Conservation (phyloP, 2,329 filamentous ascomycete genomes). For the Diplodia intermedia region DNA sequence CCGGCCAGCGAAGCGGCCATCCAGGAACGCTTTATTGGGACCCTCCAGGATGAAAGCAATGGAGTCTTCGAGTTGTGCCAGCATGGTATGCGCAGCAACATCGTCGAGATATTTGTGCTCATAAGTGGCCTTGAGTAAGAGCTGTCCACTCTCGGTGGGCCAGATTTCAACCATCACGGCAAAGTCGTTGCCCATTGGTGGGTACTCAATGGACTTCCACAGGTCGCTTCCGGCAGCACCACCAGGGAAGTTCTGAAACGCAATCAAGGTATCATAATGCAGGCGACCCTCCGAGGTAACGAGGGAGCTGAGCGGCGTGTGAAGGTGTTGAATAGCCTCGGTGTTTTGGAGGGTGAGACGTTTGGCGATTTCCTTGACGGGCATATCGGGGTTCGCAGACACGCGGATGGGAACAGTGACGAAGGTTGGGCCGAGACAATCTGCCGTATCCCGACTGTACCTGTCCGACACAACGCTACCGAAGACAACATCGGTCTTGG, state of each 20-base stretch:
- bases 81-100: conserved; percentile 26
- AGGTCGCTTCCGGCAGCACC: conserved; percentile 6
- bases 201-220: conserved; percentile 34
- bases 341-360: conserved; percentile 29
- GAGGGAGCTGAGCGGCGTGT: conserved; percentile 29
- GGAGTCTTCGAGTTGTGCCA: conserved; percentile 27
- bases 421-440: conserved; percentile 30
- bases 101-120: conserved; percentile 39
- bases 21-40: conserved; percentile 38
- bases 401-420: conserved; percentile 31
- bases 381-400: background rate
- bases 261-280: conserved; percentile 30
- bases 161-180: conserved; percentile 45
- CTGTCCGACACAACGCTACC: conserved; percentile 32
- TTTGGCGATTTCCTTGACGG: conserved; percentile 18
- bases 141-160: conserved; percentile 36
- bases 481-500: conserved; percentile 27
- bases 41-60: conserved; percentile 35
- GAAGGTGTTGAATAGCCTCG: conserved; percentile 27
- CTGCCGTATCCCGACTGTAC: conserved; percentile 26
- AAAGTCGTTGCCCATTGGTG: conserved; percentile 44
- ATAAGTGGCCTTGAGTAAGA: conserved; percentile 43
- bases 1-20: conserved; percentile 34
- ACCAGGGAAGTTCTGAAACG: conserved; percentile 30
- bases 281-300: conserved; percentile 27